These are phyloP conservation scores for Xylaria sp. DNA, from an alignment of 495 filamentous ascomycete species.

Conservation along the genomic window DNA sequence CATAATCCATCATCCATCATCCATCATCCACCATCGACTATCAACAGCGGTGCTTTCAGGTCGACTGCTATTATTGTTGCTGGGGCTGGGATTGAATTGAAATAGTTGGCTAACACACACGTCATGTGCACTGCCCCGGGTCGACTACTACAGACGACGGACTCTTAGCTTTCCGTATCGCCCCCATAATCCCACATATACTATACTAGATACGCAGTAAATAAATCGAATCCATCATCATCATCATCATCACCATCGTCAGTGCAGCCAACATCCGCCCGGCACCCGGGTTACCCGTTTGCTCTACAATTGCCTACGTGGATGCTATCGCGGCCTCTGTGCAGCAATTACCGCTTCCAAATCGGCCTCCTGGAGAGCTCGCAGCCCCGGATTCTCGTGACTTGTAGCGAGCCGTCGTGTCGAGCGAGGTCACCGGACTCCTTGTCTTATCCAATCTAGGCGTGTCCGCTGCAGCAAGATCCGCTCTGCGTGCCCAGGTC, in stretches of 20 bases:
- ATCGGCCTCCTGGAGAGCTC: neutral
- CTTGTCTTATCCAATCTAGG: constrained; percentile 19
- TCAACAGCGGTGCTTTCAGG: neutral
- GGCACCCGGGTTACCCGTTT: constrained; percentile 17
- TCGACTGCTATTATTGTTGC: constrained; percentile 9
- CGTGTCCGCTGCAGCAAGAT: constrained; percentile 22
- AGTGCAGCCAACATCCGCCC: constrained; percentile 1
- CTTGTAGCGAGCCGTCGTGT: constrained; percentile 20
- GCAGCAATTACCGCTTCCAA: neutral
- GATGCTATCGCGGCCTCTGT: constrained; percentile 2
- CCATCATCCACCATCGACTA: neutral
- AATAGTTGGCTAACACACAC: constrained; percentile 20
- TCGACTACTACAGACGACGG: constrained; percentile 10
- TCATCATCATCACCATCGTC: neutral
- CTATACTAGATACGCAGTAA: constrained; percentile 9
- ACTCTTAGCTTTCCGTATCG: constrained; percentile 18
- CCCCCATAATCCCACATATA: constrained; percentile 22
- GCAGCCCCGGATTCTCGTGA: neutral
- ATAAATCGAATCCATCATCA: constrained; percentile 2
- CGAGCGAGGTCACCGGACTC: constrained; percentile 27
- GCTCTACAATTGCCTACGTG: constrained; percentile 16
- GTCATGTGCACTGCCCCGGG: constrained; percentile 26
- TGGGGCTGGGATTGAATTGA: constrained; percentile 10
- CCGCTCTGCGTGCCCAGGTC: constrained; percentile 19
- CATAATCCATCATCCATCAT: neutral